phyloP scores from a whole-genome alignment of 23 red algal species.

The Gracilaria caudata region DNA sequence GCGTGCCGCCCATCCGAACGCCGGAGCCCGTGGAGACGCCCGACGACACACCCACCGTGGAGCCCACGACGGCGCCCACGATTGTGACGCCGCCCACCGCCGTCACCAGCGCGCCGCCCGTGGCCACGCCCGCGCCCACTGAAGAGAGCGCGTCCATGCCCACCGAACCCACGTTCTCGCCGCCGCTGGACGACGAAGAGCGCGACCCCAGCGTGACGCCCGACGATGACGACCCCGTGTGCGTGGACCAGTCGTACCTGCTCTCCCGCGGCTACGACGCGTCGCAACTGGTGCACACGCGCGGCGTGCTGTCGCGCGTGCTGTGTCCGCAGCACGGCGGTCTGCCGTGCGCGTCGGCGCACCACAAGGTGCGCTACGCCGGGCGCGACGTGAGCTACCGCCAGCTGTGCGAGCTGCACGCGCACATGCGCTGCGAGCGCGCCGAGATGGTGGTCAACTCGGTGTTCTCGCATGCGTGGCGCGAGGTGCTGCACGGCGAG shows the following conservation, averaged over 20 bases:
- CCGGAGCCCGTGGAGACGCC: background rate
- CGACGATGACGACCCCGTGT: slow-evolving; percentile 21
- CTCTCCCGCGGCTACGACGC: background rate
- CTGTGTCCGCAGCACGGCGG: slow-evolving; percentile 5
- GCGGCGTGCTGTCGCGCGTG: slow-evolving; percentile 1
- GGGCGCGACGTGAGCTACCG: slow-evolving; percentile 30
- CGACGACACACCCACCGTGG: no score
- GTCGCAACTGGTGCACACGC: background rate
- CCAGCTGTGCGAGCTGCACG: slow-evolving; percentile 6
- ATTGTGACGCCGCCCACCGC: background rate
- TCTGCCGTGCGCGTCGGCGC: slow-evolving; percentile 1
- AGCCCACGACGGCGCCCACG: background rate
- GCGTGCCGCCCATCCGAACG: background rate
- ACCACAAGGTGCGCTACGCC: slow-evolving; percentile 25
- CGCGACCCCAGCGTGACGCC: background rate
- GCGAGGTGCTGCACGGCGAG: slow-evolving; percentile 17
- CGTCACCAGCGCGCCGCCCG: background rate
- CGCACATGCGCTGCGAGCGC: background rate
- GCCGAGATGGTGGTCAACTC: slow-evolving; percentile 16
- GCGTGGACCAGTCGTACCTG: slow-evolving; percentile 26
- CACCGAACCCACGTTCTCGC: background rate
- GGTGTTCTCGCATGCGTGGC: slow-evolving; percentile 22
- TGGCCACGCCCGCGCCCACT: background rate
- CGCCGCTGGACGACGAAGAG: background rate
- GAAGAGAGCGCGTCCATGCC: background rate